Percentiles rank a stretch among this genome's conserved stretches.
Conservation (phyloP, 192 early-diverging fungal species). For the Entophlyctis luteolus region DNA sequence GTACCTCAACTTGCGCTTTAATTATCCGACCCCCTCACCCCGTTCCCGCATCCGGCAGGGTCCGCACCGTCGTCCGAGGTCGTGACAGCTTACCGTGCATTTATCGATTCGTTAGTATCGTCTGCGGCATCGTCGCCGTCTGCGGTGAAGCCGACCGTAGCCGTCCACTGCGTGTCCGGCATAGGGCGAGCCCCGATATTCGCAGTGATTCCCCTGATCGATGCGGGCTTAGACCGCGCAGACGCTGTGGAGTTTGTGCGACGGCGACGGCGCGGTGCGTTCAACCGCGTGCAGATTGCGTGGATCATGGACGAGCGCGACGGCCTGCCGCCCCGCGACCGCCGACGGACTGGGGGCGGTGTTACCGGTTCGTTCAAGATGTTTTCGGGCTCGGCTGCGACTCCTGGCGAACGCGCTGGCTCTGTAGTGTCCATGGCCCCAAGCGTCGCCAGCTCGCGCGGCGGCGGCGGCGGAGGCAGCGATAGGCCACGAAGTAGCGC, state of each 20-base stretch:
- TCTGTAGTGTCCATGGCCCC: too few relatives aligned
- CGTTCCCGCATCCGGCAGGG: slow-evolving; percentile 1
- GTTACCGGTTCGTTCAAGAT: too few relatives aligned
- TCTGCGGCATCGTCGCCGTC: too few relatives aligned
- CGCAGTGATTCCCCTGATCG: slow-evolving; percentile 73
- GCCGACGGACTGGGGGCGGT: too few relatives aligned
- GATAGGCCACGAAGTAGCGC: too few relatives aligned
- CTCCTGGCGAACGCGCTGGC: too few relatives aligned
- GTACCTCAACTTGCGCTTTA: background rate
- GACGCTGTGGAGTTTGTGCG: slow-evolving; percentile 72
- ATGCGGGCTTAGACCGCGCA: slow-evolving; percentile 65
- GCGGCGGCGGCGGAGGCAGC: too few relatives aligned
- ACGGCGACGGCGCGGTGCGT: slow-evolving; percentile 61
- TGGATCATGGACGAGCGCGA: slow-evolving; percentile 50
- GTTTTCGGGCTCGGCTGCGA: too few relatives aligned
- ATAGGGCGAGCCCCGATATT: slow-evolving; percentile 91
- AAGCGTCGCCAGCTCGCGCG: too few relatives aligned
- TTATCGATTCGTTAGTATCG: slow-evolving; percentile 43
- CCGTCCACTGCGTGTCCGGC: slow-evolving; percentile 46
- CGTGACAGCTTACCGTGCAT: slow-evolving; percentile 48
- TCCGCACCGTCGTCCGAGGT: slow-evolving; percentile 50
- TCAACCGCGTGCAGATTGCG: slow-evolving; percentile 65
- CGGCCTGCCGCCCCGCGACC: slow-evolving; percentile 12
- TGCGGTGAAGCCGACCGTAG: slow-evolving; percentile 21
- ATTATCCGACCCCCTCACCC: background rate